Evolutionary conservation across 495 filamentous ascomycete species (phyloP).

Genomic region (Geoglossum glabrum): DNA sequence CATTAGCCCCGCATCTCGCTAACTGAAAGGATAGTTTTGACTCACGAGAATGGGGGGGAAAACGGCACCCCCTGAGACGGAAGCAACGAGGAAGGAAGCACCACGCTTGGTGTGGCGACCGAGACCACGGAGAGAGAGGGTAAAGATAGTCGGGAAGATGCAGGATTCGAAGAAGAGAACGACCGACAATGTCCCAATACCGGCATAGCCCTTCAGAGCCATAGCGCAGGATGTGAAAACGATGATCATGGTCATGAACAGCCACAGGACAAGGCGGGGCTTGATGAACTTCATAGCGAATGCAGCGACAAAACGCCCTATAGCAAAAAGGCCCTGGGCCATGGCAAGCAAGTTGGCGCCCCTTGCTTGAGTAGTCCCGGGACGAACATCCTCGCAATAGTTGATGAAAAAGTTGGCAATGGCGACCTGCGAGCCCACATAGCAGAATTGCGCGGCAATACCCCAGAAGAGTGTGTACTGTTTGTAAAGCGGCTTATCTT

Average conservation of each 20-base stretch:
- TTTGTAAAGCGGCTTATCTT: constrained; percentile 33
- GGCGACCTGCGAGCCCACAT: constrained; percentile 46
- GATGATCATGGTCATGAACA: constrained; percentile 19
- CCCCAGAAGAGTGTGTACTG: constrained; percentile 50
- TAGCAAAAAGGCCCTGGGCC: constrained; percentile 44
- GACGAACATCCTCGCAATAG: constrained; percentile 18
- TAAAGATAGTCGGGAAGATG: constrained; percentile 53
- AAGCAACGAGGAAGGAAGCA: constrained; percentile 44
- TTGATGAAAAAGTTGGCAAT: constrained; percentile 37
- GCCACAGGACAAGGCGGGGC: constrained; percentile 30
- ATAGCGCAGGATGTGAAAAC: constrained; percentile 38
- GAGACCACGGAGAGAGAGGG: constrained; percentile 45
- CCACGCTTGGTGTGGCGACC: constrained; percentile 51
- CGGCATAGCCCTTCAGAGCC: constrained; percentile 27
- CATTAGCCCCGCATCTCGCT: no score
- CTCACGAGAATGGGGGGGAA: constrained; percentile 47
- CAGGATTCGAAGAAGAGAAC: constrained; percentile 52
- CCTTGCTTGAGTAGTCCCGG: neutral
- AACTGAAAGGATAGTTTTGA: no score
- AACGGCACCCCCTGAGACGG: constrained; percentile 41
- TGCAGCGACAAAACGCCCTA: constrained; percentile 40
- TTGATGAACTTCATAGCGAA: constrained; percentile 29
- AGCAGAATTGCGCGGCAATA: constrained; percentile 48
- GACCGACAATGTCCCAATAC: constrained; percentile 38
- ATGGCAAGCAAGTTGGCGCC: constrained; percentile 36